phyloP scores from a whole-genome alignment of 805 yeast species.

The Debaryomyces tyrocola region DNA sequence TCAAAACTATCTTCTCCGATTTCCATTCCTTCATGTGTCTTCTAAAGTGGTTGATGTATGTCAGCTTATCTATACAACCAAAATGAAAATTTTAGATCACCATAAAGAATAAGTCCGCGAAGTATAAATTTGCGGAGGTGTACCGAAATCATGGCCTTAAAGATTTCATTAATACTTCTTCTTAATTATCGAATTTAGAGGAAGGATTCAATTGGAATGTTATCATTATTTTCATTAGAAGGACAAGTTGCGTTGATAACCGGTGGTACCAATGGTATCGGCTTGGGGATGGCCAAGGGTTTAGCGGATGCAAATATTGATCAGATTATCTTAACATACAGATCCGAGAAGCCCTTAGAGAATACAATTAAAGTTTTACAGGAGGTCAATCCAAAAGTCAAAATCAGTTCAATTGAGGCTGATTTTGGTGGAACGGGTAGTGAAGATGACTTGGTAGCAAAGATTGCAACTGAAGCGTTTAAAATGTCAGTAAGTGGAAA shows the following conservation, averaged over 20 bases:
- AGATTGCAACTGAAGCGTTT: constrained; percentile 28
- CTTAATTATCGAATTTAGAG: background rate
- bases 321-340: constrained; percentile 33
- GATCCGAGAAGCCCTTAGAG: constrained; percentile 28
- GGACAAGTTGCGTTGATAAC: constrained; percentile 48
- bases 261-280: constrained; percentile 62
- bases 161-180: background rate
- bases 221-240: constrained; percentile 32
- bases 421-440: constrained; percentile 19
- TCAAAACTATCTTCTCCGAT: no score
- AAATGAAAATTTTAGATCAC: no score
- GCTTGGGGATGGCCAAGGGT: constrained; percentile 51
- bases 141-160: no score
- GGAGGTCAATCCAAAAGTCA: constrained; percentile 18
- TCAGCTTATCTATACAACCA: no score
- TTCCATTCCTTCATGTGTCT: no score
- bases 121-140: no score
- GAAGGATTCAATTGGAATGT: background rate
- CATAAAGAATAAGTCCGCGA: no score
- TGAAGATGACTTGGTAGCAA: constrained; percentile 24
- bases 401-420: constrained; percentile 20
- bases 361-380: constrained; percentile 23
- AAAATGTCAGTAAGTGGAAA: constrained; percentile 24
- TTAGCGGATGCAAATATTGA: constrained; percentile 52
- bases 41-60: no score